Evolutionary conservation across 495 filamentous ascomycete species (phyloP).

Genomic region (Aspergillus steynii): DNA sequence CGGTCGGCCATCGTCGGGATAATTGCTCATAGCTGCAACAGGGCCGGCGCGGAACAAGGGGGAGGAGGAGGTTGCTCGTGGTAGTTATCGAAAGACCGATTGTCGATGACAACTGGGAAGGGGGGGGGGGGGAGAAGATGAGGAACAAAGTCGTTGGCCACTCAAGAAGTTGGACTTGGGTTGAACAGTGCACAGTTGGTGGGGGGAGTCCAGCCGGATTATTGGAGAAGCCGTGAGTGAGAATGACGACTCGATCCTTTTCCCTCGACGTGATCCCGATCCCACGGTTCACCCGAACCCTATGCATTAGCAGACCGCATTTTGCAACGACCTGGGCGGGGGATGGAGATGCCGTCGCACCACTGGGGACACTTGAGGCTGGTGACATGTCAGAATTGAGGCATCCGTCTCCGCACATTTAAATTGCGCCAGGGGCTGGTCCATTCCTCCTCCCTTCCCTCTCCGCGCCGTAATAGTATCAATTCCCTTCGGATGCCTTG

Average conservation of each 20-base stretch:
- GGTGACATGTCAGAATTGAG: neutral
- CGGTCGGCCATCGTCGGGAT: slow-evolving; percentile 2
- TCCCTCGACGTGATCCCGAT: neutral
- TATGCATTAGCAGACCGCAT: neutral
- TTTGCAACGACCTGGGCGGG: no score
- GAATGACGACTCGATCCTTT: slow-evolving; percentile 5
- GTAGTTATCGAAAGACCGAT: neutral
- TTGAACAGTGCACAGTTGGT: neutral
- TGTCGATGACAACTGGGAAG: neutral
- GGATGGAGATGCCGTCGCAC: no score
- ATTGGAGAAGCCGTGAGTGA: slow-evolving; percentile 3
- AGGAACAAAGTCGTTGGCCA: neutral
- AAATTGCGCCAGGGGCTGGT: neutral
- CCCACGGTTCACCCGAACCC: slow-evolving; percentile 2
- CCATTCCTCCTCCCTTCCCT: neutral
- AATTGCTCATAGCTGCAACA: slow-evolving; percentile 4
- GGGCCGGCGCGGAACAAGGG: neutral
- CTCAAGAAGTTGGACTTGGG: neutral
- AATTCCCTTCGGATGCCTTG: no score
- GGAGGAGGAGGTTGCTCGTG: slow-evolving; percentile 1
- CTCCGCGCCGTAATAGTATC: no score
- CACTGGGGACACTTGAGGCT: neutral
- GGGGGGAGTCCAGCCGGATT: neutral
- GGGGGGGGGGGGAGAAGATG: neutral
- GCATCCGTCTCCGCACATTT: neutral